Conservation (phyloP, 768 basidiomycete species). For the Lentinula boryana region DNA sequence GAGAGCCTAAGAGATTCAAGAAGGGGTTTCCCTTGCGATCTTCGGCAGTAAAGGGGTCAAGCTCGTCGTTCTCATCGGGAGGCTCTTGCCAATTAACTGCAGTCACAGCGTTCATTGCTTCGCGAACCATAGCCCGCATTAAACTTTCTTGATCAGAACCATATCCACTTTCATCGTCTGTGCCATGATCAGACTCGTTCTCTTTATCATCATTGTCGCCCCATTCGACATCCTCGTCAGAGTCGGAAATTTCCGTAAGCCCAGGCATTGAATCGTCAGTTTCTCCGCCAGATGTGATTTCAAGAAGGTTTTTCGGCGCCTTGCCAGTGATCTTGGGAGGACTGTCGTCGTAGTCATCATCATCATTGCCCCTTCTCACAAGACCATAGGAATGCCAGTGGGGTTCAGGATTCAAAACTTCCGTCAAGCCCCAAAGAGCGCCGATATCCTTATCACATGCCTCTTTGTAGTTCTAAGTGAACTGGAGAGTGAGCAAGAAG, state of each 20-base stretch:
- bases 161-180: conserved; percentile 41
- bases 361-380: conserved; percentile 19
- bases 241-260: conserved; percentile 61
- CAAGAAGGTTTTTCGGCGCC: conserved; percentile 33
- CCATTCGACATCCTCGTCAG: conserved; percentile 34
- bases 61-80: conserved; percentile 27
- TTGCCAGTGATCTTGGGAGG: conserved; percentile 19
- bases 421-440: conserved; percentile 56
- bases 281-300: conserved; percentile 44
- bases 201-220: conserved; percentile 41
- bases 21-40: conserved; percentile 71
- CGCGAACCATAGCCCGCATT: conserved; percentile 51
- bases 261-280: conserved; percentile 58
- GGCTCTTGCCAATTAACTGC: conserved; percentile 56
- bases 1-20: conserved; percentile 65
- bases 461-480: conserved; percentile 51
- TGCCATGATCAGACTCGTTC: conserved; percentile 24
- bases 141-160: conserved; percentile 68
- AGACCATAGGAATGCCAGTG: conserved; percentile 50
- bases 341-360: conserved; percentile 14
- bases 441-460: conserved; percentile 52
- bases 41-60: conserved; percentile 41
- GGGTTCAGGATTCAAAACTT: conserved; percentile 40
- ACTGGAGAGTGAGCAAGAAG: conserved; percentile 3
- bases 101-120: conserved; percentile 68